Conservation (phyloP, 2,329 filamentous ascomycete species). For the Biscogniauxia marginata region DNA sequence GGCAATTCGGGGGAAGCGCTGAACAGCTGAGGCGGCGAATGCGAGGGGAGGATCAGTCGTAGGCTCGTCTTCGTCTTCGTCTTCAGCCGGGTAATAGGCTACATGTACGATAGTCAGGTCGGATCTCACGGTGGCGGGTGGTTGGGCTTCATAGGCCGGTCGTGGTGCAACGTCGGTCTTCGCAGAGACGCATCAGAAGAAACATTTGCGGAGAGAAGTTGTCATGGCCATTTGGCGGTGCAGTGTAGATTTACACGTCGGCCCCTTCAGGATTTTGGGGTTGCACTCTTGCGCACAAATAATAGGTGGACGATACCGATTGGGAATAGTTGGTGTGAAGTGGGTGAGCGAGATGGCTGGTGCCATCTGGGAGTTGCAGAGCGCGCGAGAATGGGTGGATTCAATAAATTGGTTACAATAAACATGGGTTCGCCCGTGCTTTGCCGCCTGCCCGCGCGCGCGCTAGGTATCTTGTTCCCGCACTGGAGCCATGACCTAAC, state of each 20-base stretch:
- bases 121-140: constrained; percentile 20
- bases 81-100: constrained; percentile 12
- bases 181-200: no score
- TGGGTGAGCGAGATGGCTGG: background rate
- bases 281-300: constrained; percentile 14
- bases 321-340: background rate
- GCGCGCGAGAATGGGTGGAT: no score
- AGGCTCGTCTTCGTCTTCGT: no score
- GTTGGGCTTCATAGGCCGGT: constrained; percentile 23
- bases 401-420: background rate
- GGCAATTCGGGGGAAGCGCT: no score
- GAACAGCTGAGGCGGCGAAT: constrained; percentile 17
- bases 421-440: background rate
- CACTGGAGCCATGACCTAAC: no score
- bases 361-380: no score
- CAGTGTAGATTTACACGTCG: constrained; percentile 5
- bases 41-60: constrained; percentile 14
- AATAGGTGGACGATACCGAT: background rate
- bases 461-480: no score
- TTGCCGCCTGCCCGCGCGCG: background rate
- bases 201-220: background rate
- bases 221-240: constrained; percentile 1
- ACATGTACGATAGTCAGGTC: constrained; percentile 16
- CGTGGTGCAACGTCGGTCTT: constrained; percentile 13
- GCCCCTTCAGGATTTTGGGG: constrained; percentile 9